These are phyloP conservation scores for Phytophthora lateralis DNA, from an alignment of 352 stramenopile species.

Conservation along the genomic window DNA sequence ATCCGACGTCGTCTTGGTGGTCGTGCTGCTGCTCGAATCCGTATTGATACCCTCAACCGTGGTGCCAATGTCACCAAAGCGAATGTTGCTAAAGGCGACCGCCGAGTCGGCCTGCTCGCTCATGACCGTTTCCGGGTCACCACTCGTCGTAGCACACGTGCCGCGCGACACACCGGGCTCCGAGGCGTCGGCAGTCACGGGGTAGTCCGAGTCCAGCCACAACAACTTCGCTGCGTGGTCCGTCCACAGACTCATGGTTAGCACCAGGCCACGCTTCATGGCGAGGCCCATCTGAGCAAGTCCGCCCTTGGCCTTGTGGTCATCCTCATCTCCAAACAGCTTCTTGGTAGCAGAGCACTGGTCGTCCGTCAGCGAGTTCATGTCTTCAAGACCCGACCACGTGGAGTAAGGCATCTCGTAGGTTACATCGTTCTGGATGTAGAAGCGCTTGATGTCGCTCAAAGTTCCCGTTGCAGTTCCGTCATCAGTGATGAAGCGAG, in stretches of 20 bases:
- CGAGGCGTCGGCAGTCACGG: constrained; percentile 31
- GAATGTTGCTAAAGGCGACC: constrained; percentile 51
- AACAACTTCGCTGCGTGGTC: constrained; percentile 56
- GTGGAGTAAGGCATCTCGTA: constrained; percentile 22
- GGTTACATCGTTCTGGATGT: constrained; percentile 22
- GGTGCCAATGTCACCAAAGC: constrained; percentile 59
- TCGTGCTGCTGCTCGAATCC: constrained; percentile 8
- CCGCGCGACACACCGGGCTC: constrained; percentile 52
- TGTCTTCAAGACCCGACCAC: constrained; percentile 16
- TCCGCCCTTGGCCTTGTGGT: constrained; percentile 38
- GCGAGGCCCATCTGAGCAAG: constrained; percentile 48
- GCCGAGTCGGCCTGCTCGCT: constrained; percentile 45
- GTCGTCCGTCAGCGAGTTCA: constrained; percentile 28
- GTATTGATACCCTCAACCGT: constrained; percentile 29
- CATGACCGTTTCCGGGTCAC: constrained; percentile 45
- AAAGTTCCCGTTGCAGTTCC: constrained; percentile 20
- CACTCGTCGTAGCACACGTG: constrained; percentile 47
- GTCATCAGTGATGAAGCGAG: constrained; percentile 33
- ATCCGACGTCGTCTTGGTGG: background rate
- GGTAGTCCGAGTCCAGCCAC: constrained; percentile 71
- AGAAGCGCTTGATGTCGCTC: constrained; percentile 24
- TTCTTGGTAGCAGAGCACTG: constrained; percentile 30
- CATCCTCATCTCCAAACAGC: constrained; percentile 52
- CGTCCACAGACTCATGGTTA: constrained; percentile 71
- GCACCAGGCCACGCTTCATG: constrained; percentile 57